Percentiles rank a stretch among this genome's conserved stretches.
Evolutionary conservation across 2,329 filamentous ascomycete species (phyloP).

Genomic region (Fusarium pseudoanthophilum): DNA sequence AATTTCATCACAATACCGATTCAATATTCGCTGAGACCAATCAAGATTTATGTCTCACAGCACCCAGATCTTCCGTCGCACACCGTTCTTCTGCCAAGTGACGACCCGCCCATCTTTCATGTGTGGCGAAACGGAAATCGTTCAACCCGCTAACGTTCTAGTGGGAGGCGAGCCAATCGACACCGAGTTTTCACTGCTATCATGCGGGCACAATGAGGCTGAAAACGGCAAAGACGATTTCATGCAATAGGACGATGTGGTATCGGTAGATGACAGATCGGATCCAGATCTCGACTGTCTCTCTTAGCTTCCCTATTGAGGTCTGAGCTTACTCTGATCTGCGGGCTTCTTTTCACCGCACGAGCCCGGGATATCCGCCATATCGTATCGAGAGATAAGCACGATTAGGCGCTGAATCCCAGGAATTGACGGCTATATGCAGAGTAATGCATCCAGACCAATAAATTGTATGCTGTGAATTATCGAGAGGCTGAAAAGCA

Average conservation of each 20-base stretch:
- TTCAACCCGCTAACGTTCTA: slow-evolving; percentile 16
- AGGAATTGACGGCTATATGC: slow-evolving; percentile 3
- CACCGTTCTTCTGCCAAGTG: slow-evolving; percentile 16
- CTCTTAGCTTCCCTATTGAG: slow-evolving; percentile 4
- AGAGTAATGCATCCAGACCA: slow-evolving; percentile 9
- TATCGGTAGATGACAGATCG: slow-evolving; percentile 6
- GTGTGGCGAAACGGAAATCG: slow-evolving; percentile 16
- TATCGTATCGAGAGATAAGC: slow-evolving; percentile 5
- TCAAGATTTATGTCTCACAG: neutral
- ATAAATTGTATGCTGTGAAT: neutral
- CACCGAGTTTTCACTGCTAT: neutral
- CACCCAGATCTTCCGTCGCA: neutral
- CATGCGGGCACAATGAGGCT: slow-evolving; percentile 2
- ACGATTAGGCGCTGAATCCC: neutral
- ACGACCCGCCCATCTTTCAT: neutral
- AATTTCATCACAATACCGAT: neutral
- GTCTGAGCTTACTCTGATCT: neutral
- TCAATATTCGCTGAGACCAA: neutral
- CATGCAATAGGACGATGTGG: neutral
- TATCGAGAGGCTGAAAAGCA: neutral
- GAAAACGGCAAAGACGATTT: slow-evolving; percentile 3
- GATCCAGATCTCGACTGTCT: slow-evolving; percentile 7
- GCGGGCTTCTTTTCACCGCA: slow-evolving; percentile 1
- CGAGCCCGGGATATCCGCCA: neutral
- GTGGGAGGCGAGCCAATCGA: slow-evolving; percentile 7